Evolutionary conservation across 139 green algal species (phyloP).

Genomic region (Pseudopediastrum boryanum): DNA sequence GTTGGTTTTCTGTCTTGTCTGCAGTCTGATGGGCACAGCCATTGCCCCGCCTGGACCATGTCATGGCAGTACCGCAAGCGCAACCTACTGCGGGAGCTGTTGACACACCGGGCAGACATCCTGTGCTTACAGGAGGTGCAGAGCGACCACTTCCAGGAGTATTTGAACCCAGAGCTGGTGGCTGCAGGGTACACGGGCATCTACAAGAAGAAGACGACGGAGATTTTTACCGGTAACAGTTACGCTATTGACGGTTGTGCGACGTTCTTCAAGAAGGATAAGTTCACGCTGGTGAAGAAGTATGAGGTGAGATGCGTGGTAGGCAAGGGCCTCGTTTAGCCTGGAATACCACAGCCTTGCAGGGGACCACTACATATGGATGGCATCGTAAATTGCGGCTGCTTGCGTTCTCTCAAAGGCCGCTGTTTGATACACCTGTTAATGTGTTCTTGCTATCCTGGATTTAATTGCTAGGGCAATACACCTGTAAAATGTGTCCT

Average conservation of each 20-base stretch:
- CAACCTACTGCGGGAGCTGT: constrained; percentile 94
- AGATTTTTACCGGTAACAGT: constrained; percentile 85
- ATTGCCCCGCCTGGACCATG: constrained; percentile 90
- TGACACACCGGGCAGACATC: constrained; percentile 91
- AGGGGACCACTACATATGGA: too few relatives aligned
- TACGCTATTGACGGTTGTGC: constrained; percentile 97
- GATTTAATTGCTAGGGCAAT: too few relatives aligned
- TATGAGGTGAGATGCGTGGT: too few relatives aligned
- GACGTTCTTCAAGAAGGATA: constrained; percentile 91
- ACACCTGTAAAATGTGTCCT: too few relatives aligned
- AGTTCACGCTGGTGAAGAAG: constrained; percentile 98
- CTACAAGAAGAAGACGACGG: constrained; percentile 99
- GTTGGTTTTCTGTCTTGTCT: neutral
- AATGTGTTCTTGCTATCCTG: too few relatives aligned
- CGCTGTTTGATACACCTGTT: too few relatives aligned
- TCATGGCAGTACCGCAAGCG: constrained; percentile 91
- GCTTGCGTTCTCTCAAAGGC: too few relatives aligned
- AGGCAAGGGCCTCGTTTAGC: constrained; percentile 24
- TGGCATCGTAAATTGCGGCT: too few relatives aligned
- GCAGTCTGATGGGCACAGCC: constrained; percentile 85
- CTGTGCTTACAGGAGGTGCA: constrained; percentile 98
- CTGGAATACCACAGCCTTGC: too few relatives aligned
- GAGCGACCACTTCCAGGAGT: constrained; percentile 83
- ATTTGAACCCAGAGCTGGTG: constrained; percentile 42
- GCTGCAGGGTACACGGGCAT: constrained; percentile 93